Conservation (phyloP, 495 filamentous ascomycete genomes). For the Articulospora tetracladia region DNA sequence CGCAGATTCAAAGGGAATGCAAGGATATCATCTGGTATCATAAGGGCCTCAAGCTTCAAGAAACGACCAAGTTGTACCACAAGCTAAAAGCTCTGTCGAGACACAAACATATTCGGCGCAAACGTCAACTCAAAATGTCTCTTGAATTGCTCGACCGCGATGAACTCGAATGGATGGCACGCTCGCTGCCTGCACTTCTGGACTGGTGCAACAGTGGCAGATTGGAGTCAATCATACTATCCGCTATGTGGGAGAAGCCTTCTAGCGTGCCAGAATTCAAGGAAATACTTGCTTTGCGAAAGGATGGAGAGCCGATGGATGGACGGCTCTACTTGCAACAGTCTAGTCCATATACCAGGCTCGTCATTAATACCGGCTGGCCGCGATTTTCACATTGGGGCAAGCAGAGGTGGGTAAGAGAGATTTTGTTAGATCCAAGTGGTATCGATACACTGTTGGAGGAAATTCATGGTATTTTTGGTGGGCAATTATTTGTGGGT, state of each 20-base stretch:
- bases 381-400: constrained; percentile 25
- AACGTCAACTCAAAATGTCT: constrained; percentile 16
- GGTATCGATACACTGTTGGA: constrained; percentile 14
- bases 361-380: constrained; percentile 20
- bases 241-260: constrained; percentile 16
- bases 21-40: constrained; percentile 26
- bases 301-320: constrained; percentile 16
- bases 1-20: constrained; percentile 23
- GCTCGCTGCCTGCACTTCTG: constrained; percentile 9
- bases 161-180: constrained; percentile 23
- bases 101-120: not conserved
- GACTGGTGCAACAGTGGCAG: constrained; percentile 7
- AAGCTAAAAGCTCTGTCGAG: constrained; percentile 6
- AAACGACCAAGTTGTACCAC: constrained; percentile 9
- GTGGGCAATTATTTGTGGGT: constrained; percentile 19
- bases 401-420: constrained; percentile 23
- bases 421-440: constrained; percentile 23
- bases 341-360: not conserved
- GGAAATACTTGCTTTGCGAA: constrained; percentile 15
- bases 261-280: constrained; percentile 18
- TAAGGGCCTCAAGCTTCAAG: constrained; percentile 14
- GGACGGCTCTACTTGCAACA: constrained; percentile 16
- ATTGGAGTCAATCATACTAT: constrained; percentile 16
- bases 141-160: constrained; percentile 25
- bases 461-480: constrained; percentile 16